Evolutionary conservation across 2,329 filamentous ascomycete species (phyloP).

Genomic region (Ophioceras dolichostomum): DNA sequence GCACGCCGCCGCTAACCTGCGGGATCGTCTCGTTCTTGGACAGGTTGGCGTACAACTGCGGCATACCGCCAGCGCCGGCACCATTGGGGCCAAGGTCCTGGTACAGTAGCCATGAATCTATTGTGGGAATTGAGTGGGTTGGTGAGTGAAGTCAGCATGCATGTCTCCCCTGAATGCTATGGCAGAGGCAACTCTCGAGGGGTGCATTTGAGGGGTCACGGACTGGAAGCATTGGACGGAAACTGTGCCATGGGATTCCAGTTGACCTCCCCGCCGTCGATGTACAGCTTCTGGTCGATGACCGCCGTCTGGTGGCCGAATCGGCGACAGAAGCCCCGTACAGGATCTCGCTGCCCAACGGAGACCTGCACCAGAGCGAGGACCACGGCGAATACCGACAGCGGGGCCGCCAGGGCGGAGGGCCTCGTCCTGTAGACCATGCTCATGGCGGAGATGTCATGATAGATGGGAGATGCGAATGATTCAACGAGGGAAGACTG

Average conservation of each 20-base stretch:
- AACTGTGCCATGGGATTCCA: slow-evolving; percentile 36
- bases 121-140: too few species aligned
- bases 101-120: slow-evolving; percentile 43
- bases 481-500: too few species aligned
- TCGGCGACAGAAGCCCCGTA: slow-evolving; percentile 39
- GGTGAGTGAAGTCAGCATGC: too few species aligned
- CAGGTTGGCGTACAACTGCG: slow-evolving; percentile 41
- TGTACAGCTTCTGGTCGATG: slow-evolving; percentile 45
- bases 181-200: background rate
- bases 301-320: slow-evolving; percentile 49
- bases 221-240: slow-evolving; percentile 43
- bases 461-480: too few species aligned
- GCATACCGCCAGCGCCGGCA: slow-evolving; percentile 30
- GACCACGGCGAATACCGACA: background rate
- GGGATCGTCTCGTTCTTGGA: slow-evolving; percentile 48
- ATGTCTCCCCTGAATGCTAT: background rate
- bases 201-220: slow-evolving; percentile 14
- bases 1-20: slow-evolving; percentile 25
- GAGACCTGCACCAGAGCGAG: slow-evolving; percentile 2
- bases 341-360: slow-evolving; percentile 32
- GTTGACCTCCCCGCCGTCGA: slow-evolving; percentile 48
- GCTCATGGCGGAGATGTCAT: too few species aligned
- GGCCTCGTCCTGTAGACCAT: too few species aligned
- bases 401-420: background rate
- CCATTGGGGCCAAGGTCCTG: slow-evolving; percentile 38